Percentiles rank a stretch among this genome's conserved stretches.
Conservation (phyloP, 345 rosid species). For the Camelina neglecta region DNA sequence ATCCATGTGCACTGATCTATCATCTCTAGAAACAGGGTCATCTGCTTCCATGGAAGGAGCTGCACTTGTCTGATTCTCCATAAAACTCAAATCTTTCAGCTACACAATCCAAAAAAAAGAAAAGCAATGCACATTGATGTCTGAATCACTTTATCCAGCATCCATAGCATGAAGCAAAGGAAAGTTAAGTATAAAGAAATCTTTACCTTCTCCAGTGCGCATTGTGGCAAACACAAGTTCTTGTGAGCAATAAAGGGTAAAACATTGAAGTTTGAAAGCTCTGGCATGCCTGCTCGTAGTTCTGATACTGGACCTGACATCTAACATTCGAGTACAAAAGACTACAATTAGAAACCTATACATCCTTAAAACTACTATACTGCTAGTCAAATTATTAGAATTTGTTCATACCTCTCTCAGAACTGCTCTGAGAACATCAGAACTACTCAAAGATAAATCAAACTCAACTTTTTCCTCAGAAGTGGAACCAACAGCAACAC, state of each 20-base stretch:
- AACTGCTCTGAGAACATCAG: constrained; percentile 36
- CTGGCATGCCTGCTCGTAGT: constrained; percentile 37
- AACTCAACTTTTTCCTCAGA: constrained; percentile 32
- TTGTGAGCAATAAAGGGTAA: constrained; percentile 46
- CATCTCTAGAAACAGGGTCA: constrained; percentile 32
- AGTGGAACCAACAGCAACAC: constrained; percentile 9
- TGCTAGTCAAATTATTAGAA: background rate
- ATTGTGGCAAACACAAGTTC: constrained; percentile 37
- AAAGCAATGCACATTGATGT: background rate
- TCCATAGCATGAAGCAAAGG: constrained; percentile 2
- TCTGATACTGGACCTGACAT: constrained; percentile 35
- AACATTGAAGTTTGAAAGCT: constrained; percentile 41
- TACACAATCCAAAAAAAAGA: constrained; percentile 17
- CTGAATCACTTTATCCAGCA: background rate
- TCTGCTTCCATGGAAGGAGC: constrained; percentile 21
- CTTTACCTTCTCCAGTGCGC: constrained; percentile 43
- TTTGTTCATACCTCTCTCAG: constrained; percentile 31
- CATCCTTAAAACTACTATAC: background rate
- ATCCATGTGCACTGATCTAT: constrained; percentile 24
- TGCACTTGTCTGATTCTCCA: constrained; percentile 26
- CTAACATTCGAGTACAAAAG: constrained; percentile 24
- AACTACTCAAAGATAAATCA: constrained; percentile 32
- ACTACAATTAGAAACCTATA: background rate
- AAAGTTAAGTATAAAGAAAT: background rate
- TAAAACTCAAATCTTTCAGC: constrained; percentile 34